Conservation (phyloP, 169 alveolate genomes). For the Cryptosporidium ubiquitum region DNA sequence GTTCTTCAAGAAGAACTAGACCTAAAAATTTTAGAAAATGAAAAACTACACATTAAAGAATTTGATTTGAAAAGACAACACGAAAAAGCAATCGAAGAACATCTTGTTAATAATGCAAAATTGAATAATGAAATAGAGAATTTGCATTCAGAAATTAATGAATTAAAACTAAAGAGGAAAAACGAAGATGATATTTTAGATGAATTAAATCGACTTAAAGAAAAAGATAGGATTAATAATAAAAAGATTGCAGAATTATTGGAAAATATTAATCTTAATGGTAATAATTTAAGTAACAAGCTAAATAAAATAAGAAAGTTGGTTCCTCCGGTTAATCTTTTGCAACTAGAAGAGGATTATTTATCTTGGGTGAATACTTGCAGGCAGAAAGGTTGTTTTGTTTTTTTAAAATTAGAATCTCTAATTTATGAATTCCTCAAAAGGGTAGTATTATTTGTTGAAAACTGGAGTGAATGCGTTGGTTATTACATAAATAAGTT, state of each 20-base stretch:
- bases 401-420: neutral
- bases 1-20: conserved; percentile 76
- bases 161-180: neutral
- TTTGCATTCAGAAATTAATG: neutral
- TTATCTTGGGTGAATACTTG: conserved; percentile 13
- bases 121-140: conserved; percentile 22
- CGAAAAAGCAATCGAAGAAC: conserved; percentile 29
- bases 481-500: neutral
- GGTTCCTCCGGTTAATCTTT: conserved; percentile 4
- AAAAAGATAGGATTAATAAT: conserved; percentile 8
- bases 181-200: neutral
- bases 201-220: conserved; percentile 11
- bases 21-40: conserved; percentile 74
- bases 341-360: conserved; percentile 2
- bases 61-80: conserved; percentile 67
- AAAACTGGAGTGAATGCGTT: neutral
- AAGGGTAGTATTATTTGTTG: neutral
- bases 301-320: neutral
- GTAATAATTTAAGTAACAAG: neutral
- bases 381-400: conserved; percentile 3
- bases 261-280: neutral
- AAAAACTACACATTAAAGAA: conserved; percentile 73
- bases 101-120: neutral
- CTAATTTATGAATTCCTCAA: neutral
- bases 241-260: neutral